Evolutionary conservation across 768 basidiomycete genomes (phyloP).

Genomic region (Brasilioporus rufonigricans): DNA sequence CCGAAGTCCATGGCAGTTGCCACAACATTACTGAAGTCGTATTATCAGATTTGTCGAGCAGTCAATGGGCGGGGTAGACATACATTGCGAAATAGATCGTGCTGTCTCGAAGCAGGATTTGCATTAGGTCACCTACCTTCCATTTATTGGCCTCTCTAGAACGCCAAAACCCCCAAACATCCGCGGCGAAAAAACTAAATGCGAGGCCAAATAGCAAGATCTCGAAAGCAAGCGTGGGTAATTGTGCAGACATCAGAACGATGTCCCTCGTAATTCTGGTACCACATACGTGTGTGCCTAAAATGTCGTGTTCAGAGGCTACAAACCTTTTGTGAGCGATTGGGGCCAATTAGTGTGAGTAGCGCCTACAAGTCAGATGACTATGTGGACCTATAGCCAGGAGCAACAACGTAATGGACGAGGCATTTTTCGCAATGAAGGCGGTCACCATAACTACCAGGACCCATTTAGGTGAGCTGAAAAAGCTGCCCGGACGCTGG

Average conservation of each 20-base stretch:
- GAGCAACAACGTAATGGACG: constrained; percentile 6
- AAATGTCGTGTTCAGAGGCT: not conserved
- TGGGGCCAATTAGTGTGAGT: not conserved
- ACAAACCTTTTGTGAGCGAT: not conserved
- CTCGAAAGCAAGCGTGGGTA: constrained; percentile 16
- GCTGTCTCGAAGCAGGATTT: constrained; percentile 19
- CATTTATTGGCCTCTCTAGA: not conserved
- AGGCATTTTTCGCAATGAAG: constrained; percentile 6
- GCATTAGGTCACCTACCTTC: constrained; percentile 7
- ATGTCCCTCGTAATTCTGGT: not conserved
- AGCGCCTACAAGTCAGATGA: constrained; percentile 4
- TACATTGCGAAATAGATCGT: constrained; percentile 21
- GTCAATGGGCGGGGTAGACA: not conserved
- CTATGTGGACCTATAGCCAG: constrained; percentile 12
- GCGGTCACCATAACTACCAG: constrained; percentile 1
- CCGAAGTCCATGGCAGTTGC: constrained; percentile 4
- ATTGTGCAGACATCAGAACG: constrained; percentile 1
- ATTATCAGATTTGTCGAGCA: not conserved
- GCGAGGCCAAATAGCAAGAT: constrained; percentile 15
- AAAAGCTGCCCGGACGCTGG: not conserved
- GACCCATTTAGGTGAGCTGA: constrained; percentile 9
- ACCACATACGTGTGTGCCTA: constrained; percentile 1
- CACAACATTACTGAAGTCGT: not conserved
- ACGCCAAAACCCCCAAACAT: constrained; percentile 6
- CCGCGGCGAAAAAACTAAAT: constrained; percentile 3